Evolutionary conservation across 208 protist genomes (phyloP), one percentile per base, ranked within the genome.

Genomic region (Novymonas esmeraldas): DNA sequence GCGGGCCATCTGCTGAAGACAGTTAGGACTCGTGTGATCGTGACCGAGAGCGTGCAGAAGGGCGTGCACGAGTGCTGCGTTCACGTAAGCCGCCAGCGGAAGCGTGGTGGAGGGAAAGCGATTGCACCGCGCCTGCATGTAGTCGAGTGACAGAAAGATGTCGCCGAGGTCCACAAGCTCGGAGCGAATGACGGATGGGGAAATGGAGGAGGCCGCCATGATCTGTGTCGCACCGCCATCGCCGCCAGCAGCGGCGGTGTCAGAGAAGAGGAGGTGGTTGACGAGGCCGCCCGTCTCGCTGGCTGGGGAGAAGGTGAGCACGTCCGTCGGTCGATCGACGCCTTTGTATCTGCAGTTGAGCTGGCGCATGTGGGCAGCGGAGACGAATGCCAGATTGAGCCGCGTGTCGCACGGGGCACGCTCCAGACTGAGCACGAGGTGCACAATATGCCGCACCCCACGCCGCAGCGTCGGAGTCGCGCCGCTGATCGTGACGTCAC

Each of bases 11-110:
- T 72, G 61, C 18, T 46, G 69, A 64, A 91, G 79, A 45, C 82
- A 51, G 14, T 78, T 76, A 22, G 70, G 62, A 16, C 77, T 90
- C 11, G 78, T 76, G 64, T 96, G 91, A 31, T 87, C 68, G 67
- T 92, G 93, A 29, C 91, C 91, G 2, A 94, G 62, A 16, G 82
- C 82, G 61, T 96, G 91, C 22, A 96, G 74, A 16, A 79, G 50
- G 10, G 86, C 87, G 63, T 96, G 91, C 20, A 89, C 81, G 33
- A 93, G 54, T 5, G 88, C 84, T 2, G 84, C 86, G 16, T 85
- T 14, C 29, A 93, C 34, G 60, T 96, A 96, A 7, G 73, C 64
- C 24, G 56, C 51, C 28, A 93, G 74, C 6, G 79, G 84, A 7
- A 96, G 71, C 42, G 82, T 90, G n/a, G 59, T 54, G 6, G 45